A percentile compares a stretch with the other conserved stretches of the same genome.
Conservation (phyloP, 345 rosid species). For the Populus alba region DNA sequence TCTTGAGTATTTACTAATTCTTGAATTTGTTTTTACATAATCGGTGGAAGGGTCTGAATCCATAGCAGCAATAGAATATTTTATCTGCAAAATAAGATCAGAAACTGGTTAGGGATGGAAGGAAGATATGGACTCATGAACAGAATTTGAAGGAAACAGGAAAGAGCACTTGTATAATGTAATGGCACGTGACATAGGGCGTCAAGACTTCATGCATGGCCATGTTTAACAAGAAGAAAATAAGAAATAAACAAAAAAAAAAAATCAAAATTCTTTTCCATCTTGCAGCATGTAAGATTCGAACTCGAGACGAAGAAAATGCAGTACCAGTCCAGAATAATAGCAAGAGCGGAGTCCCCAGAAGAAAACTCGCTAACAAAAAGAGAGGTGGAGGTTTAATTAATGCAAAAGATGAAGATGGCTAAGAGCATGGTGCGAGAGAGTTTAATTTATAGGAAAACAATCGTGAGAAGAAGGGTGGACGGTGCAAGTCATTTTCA, state of each 20-base stretch:
- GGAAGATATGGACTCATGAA: not conserved
- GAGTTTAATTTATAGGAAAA: slow-evolving; percentile 24
- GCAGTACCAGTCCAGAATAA: no score
- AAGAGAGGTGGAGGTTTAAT: slow-evolving; percentile 1
- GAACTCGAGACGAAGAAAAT: no score
- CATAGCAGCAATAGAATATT: slow-evolving; percentile 40
- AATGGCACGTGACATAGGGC: not conserved
- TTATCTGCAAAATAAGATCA: slow-evolving; percentile 24
- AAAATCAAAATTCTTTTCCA: not conserved
- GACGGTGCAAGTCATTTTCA: slow-evolving; percentile 20
- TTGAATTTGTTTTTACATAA: not conserved
- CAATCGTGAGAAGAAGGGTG: not conserved
- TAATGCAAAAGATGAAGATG: slow-evolving; percentile 14
- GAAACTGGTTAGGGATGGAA: not conserved
- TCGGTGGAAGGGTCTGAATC: slow-evolving; percentile 31
- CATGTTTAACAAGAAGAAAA: not conserved
- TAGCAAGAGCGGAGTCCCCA: not conserved
- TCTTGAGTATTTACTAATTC: not conserved
- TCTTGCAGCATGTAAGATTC: no score
- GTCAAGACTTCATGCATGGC: not conserved
- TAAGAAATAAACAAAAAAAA: not conserved
- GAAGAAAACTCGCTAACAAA: slow-evolving; percentile 10
- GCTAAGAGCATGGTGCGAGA: slow-evolving; percentile 9
- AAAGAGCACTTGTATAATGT: not conserved
- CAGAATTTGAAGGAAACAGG: not conserved